Conservation (phyloP, 2,329 filamentous ascomycete species). For the Lasiodiplodia gonubiensis region DNA sequence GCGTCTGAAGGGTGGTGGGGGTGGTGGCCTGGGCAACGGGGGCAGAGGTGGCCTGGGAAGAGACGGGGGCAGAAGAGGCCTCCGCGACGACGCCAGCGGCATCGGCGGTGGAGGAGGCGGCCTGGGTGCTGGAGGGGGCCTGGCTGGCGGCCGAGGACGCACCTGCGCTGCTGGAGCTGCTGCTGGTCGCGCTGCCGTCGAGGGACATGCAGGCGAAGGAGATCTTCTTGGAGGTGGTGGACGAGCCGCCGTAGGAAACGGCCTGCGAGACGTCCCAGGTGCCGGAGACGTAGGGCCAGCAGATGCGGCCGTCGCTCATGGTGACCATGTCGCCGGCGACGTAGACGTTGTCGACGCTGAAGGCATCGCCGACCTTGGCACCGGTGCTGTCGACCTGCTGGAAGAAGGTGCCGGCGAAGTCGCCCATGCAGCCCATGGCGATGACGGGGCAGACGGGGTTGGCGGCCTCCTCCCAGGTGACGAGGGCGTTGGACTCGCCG, state of each 20-base stretch:
- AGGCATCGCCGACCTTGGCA: conserved; percentile 57
- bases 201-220: conserved; percentile 59
- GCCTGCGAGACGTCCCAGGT: conserved; percentile 54
- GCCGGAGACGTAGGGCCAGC: conserved; percentile 67
- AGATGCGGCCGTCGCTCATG: conserved; percentile 63
- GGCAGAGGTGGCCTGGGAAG: conserved; percentile 22
- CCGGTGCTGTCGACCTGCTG: conserved; percentile 62
- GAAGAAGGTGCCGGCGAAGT: conserved; percentile 64
- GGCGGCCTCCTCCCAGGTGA: conserved; percentile 67
- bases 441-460: conserved; percentile 61
- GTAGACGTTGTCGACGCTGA: conserved; percentile 60
- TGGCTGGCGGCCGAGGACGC: conserved; percentile 30
- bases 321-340: conserved; percentile 69
- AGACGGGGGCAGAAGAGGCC: conserved; percentile 10
- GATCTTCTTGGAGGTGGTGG: conserved; percentile 48
- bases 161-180: conserved; percentile 31
- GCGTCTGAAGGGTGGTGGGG: conserved; percentile 27
- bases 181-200: conserved; percentile 31
- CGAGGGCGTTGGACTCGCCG: conserved; percentile 57
- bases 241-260: conserved; percentile 36
- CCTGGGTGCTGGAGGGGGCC: conserved; percentile 18
- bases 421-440: conserved; percentile 65
- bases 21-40: neutral
- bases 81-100: conserved; percentile 2
- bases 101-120: conserved; percentile 23